Base-by-base conservation (phyloP, 805 yeast species). In the Soucietia sequanensis region DNA sequence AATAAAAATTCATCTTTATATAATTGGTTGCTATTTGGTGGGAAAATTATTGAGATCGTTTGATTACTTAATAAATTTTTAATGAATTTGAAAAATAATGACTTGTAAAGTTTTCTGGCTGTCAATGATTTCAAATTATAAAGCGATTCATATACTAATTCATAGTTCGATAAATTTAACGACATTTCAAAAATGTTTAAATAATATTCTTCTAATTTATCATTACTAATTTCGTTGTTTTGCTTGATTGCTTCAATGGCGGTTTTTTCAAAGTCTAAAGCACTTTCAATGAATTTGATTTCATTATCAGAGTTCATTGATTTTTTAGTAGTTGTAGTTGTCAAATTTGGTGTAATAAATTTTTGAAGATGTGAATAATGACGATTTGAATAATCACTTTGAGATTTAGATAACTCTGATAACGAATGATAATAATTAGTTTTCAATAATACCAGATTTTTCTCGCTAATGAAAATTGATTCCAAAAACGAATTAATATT, bases 341-440 rank as follows among this genome's bases (percentile, higher is more conserved):
- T 30, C 19, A 22, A 27, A 9, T 16, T 30, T 12, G 40, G 41
- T 5, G 37, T 27, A 11, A 43, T 28, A 12, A 39, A 34, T 24
- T 38, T 43, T 14, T 37, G 37, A 8, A 18, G 13, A 21, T 29
- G 31, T 11, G 30, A 20, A 11, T 36, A 33, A 2, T 36, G 42
- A 16, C 30, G 35, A 10, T 30, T 39, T 8, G 35, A 13, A 21
- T 27, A 16, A 13, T 33, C 34, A 6, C 39, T 38, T 31, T 53
- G 58, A 5, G 44, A 17, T 30, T 44, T 46, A 4, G 56, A 46
- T 15, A 60, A 44, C 28, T 48, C 49, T 7, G 65, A 50, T 21
- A 62, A 45, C 24, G 58, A 43, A 39, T 61, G 65, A 37, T 35
- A 63, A 42, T 62, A 64, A 14, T 54, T 47, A 2, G 63, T 48